A percentile compares a stretch with the other conserved stretches of the same genome.
Evolutionary conservation across 345 rosid genomes (phyloP).

Genomic region (Nasturtium officinale): DNA sequence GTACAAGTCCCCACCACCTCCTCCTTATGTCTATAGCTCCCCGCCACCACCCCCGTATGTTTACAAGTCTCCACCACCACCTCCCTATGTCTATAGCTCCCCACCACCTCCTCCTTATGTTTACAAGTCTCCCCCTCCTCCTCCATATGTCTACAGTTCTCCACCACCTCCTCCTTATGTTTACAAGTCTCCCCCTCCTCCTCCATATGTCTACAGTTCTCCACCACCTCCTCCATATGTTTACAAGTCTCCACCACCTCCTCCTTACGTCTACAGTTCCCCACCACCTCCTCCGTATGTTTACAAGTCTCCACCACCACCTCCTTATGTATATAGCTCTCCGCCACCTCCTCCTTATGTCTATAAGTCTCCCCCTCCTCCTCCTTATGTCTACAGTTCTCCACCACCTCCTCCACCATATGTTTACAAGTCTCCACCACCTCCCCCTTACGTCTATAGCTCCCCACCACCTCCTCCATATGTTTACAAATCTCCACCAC

Average conservation of each 20-base stretch:
- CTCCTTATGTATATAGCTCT: background rate
- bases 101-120: conserved; percentile 11
- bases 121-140: background rate
- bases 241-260: background rate
- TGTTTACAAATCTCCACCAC: background rate
- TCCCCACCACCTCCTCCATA: background rate
- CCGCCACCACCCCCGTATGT: background rate
- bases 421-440: background rate
- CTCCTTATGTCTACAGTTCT: background rate
- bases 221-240: background rate
- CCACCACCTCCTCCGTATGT: background rate
- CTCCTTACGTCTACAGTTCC: background rate
- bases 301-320: background rate
- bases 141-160: background rate
- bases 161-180: background rate
- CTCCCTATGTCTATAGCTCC: background rate
- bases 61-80: background rate
- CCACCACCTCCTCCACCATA: background rate
- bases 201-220: background rate
- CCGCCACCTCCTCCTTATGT: background rate
- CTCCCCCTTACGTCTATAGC: background rate
- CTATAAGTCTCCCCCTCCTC: background rate
- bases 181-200: background rate
- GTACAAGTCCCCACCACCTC: background rate
- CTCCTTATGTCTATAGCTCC: background rate